These are phyloP conservation scores for Gossypium stocksii DNA, from an alignment of 345 rosid species.

Conservation along the genomic window DNA sequence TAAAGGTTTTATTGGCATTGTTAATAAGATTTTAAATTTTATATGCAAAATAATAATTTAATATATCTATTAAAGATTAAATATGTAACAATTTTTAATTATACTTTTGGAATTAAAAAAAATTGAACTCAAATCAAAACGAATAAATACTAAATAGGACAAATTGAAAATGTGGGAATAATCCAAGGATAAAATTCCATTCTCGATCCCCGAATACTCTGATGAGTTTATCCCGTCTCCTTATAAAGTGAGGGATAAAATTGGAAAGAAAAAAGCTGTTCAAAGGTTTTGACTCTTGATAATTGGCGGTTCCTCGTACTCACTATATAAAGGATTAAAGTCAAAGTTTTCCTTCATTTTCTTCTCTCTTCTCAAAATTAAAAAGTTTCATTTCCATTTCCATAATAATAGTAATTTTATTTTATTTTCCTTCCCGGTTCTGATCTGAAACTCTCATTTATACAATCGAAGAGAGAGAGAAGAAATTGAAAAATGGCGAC, in stretches of 20 bases:
- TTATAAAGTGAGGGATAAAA: not conserved
- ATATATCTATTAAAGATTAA: no score
- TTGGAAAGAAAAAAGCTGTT: not conserved
- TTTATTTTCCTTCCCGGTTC: constrained; percentile 12
- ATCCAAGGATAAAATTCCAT: no score
- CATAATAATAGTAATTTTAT: not conserved
- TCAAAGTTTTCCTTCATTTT: not conserved
- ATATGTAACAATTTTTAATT: no score
- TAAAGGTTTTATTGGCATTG: no score
- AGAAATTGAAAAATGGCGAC: constrained; percentile 43
- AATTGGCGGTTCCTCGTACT: constrained; percentile 34
- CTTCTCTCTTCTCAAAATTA: not conserved
- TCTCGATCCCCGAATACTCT: no score
- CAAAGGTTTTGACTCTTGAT: constrained; percentile 15
- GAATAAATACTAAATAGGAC: no score
- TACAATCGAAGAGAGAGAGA: not conserved
- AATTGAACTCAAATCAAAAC: no score
- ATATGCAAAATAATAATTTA: no score
- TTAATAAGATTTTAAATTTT: no score
- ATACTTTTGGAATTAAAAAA: no score
- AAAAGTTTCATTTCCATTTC: not conserved
- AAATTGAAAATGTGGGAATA: no score
- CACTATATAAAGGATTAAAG: constrained; percentile 13
- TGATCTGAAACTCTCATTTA: constrained; percentile 28
- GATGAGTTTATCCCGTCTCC: no score